Percentiles rank a stretch among this genome's conserved stretches.
Evolutionary conservation across 225 moss, liverwort and hornwort genomes (phyloP).

Genomic region (Sphagnum tenellum): DNA sequence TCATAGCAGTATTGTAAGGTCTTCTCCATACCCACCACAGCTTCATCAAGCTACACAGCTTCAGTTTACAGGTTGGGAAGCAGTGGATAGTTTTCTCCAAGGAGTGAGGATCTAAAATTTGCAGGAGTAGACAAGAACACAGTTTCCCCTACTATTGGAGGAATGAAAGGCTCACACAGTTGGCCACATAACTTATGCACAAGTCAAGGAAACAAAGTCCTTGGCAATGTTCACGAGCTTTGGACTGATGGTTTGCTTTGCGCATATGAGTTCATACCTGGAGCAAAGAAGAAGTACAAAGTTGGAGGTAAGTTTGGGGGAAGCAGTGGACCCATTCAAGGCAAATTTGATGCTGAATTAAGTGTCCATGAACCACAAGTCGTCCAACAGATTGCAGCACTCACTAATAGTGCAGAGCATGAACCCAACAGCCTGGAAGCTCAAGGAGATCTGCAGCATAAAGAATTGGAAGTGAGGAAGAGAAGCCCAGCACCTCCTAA

Average conservation of each 20-base stretch:
- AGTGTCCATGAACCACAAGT: constrained; percentile 24
- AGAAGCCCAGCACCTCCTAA: constrained; percentile 1
- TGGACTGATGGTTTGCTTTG: constrained; percentile 80
- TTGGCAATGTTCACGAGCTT: constrained; percentile 16
- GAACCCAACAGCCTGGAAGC: neutral
- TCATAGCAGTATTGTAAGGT: too few species aligned
- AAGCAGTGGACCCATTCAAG: constrained; percentile 54
- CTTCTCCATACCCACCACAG: too few species aligned
- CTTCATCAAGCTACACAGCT: too few species aligned
- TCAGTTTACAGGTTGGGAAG: too few species aligned
- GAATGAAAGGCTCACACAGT: too few species aligned
- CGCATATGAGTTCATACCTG: constrained; percentile 75
- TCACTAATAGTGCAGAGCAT: neutral
- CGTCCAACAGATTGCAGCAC: constrained; percentile 10
- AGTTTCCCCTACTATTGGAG: too few species aligned
- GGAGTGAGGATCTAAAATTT: too few species aligned
- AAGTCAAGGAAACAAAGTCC: too few species aligned
- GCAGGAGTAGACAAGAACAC: too few species aligned
- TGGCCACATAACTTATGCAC: too few species aligned
- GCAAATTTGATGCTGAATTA: constrained; percentile 68
- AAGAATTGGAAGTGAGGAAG: neutral
- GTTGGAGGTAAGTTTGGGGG: constrained; percentile 59
- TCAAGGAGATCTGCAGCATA: too few species aligned
- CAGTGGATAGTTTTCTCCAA: too few species aligned
- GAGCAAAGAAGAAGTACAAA: constrained; percentile 31